Base-by-base conservation (phyloP, 768 basidiomycete genomes). In the Asterophora parasitica region DNA sequence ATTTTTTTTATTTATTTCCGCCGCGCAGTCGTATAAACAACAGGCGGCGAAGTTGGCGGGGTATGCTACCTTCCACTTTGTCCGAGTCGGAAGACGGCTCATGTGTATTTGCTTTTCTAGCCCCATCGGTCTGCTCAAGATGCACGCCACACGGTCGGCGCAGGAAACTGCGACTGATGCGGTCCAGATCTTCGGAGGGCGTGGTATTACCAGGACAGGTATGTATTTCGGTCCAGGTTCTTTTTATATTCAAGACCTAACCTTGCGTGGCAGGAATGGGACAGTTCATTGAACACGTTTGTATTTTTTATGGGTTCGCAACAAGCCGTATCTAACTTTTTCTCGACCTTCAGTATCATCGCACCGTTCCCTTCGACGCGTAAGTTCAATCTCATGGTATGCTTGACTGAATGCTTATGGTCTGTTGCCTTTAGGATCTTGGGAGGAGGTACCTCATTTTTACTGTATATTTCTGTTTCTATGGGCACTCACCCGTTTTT, bases 151-250 rank as follows among this genome's bases (percentile, higher is more conserved):
- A 16, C 69, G 74, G 23, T 69, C 72, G 20, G 81, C 81, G 0
- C 80, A 83, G 55, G 73, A 77, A 56, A 87, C 85, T 11, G 82
- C 84, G 3, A 70, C 79, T 28, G 74, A 75, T 50, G 89, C 91
- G 13, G 87, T 92, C 3, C 85, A 88, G 74, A 82, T 92, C 55
- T 92, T 92, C 60, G 90, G 90, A 52, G 92, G 92, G 16, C 81
- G 92, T 56, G 92, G 88, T 38, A 79, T 94, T 50, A 94, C 92
- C 10, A 77, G 79, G 65, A 84, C 84, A 7, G 89, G 88, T 49
- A 77, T 72, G 77, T 49, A n/a, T 10, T 12, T 2, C 42, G 7
- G 3, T 11, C 4, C n/a, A 16, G 12, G 23, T 46, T 45, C 7
- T 45, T 36, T 30, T 15, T 23, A 26, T 13, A 26, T 26, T 36